phyloP scores from a whole-genome alignment of 352 stramenopile species.

The Phytopythium helicoides region DNA sequence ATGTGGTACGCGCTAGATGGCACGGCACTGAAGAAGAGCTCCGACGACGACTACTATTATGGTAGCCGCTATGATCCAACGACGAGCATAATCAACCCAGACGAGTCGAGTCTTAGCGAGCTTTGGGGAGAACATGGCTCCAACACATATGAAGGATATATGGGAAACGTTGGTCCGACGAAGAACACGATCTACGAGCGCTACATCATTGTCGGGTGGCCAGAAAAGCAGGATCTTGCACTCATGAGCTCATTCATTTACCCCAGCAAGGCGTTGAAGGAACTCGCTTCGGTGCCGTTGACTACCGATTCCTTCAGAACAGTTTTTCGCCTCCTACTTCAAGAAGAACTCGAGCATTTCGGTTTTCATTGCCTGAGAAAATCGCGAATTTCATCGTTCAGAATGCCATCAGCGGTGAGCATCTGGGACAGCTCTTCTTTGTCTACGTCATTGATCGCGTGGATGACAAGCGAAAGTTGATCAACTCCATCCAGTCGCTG shows the following conservation, averaged over 20 bases:
- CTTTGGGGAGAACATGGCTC: conserved; percentile 7
- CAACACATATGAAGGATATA: conserved; percentile 6
- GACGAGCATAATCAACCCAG: conserved; percentile 16
- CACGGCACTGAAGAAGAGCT: neutral
- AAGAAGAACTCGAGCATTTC: too few relatives aligned
- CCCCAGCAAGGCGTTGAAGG: conserved; percentile 2
- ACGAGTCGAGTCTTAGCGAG: conserved; percentile 5
- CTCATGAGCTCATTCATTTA: conserved; percentile 8
- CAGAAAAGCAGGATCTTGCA: conserved; percentile 6
- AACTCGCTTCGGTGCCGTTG: neutral
- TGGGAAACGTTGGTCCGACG: conserved; percentile 7
- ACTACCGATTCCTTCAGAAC: neutral
- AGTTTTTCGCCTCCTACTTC: conserved; percentile 1
- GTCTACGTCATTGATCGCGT: conserved; percentile 2
- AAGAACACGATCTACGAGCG: conserved; percentile 6
- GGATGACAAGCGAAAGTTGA: conserved; percentile 2
- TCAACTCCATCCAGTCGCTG: neutral
- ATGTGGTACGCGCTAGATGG: conserved; percentile 11
- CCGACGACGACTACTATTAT: too few relatives aligned
- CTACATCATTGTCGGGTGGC: conserved; percentile 17
- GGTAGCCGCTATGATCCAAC: neutral
- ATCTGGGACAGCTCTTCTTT: conserved; percentile 10
- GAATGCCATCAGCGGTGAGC: neutral
- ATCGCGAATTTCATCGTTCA: conserved; percentile 13
- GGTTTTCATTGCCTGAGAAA: conserved; percentile 6